phyloP scores from a whole-genome alignment of 1,284 basidiomycete species.

The Ceratorhiza oryzae-sativae region DNA sequence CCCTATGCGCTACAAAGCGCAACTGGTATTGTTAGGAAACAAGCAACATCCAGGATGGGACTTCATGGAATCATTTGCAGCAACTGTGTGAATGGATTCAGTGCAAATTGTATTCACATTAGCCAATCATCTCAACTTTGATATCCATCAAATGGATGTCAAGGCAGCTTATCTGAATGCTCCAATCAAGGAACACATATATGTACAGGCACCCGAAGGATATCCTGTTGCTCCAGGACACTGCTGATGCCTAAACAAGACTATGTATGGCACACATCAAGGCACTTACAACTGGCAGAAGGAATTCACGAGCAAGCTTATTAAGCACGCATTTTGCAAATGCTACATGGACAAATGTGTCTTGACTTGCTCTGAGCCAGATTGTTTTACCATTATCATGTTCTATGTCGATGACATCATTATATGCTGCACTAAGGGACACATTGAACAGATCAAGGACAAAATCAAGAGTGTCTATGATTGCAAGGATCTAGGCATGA shows the following conservation, averaged over 20 bases:
- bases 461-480: conserved; percentile 17
- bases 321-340: background rate
- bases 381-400: too few species aligned
- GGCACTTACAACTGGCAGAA: conserved; percentile 48
- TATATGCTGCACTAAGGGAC: background rate
- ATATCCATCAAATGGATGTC: conserved; percentile 44
- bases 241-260: conserved; percentile 39
- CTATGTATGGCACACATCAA: conserved; percentile 52
- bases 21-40: conserved; percentile 56
- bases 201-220: conserved; percentile 26
- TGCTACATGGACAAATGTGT: conserved; percentile 11
- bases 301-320: conserved; percentile 44
- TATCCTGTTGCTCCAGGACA: background rate
- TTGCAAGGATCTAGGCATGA: conserved; percentile 4
- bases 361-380: background rate
- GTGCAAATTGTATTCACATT: conserved; percentile 51
- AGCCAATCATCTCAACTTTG: conserved; percentile 47
- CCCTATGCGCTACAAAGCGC: conserved; percentile 51
- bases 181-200: conserved; percentile 42
- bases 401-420: conserved; percentile 12
- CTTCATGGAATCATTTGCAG: conserved; percentile 55
- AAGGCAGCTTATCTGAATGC: conserved; percentile 45
- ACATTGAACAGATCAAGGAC: conserved; percentile 16
- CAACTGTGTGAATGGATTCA: conserved; percentile 51
- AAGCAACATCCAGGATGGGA: conserved; percentile 54